Evolutionary conservation across 78 protist species (phyloP), one percentile per base, ranked within the genome.

Genomic region (Protostelium mycophagum): DNA sequence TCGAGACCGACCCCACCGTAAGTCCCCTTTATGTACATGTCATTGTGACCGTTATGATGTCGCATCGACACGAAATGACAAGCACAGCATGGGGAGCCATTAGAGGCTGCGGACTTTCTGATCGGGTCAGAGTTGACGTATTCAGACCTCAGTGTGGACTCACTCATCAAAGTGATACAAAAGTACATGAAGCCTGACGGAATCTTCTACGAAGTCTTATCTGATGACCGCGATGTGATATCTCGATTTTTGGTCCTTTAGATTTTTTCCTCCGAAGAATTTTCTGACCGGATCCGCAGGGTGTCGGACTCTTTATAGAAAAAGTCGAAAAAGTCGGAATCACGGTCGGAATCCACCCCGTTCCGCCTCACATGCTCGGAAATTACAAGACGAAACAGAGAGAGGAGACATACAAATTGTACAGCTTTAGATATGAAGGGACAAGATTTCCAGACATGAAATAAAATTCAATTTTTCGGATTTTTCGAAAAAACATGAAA

Each of bases 71-170:
- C n/a, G n/a, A n/a, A n/a, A n/a, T n/a, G n/a, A n/a, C 73, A 25
- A 51, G 73, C 31, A 51, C 16, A 51, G 73, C 73, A 16, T 51
- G 73, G 73, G 16, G 73, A 51, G 16, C 73, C 73, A 51, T 51
- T 51, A 16, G 73, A 51, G 73, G 73, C 73, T 5, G 73, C 73
- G 16, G 96, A 93, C 88, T 86, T 95, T 16, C 89, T 93, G 28
- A 89, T 93, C 63, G 97, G 97, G 5, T 89, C 95, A 63, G 97
- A 95, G 90, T 85, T 95, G 35, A 95, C 96, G 0, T 95, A 95
- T 91, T 88, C 91, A 38, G n/a, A 89, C 10, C 84, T 92, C 36
- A 89, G 93, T 37, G 93, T 95, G 28, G 94, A 86, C 38, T 83
- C 92, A 84, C 85, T 95, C 31, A 90, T 90, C 35, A 88, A 89